Base-by-base conservation (phyloP, 2,329 filamentous ascomycete genomes). In the Xylariaceae sp. region DNA sequence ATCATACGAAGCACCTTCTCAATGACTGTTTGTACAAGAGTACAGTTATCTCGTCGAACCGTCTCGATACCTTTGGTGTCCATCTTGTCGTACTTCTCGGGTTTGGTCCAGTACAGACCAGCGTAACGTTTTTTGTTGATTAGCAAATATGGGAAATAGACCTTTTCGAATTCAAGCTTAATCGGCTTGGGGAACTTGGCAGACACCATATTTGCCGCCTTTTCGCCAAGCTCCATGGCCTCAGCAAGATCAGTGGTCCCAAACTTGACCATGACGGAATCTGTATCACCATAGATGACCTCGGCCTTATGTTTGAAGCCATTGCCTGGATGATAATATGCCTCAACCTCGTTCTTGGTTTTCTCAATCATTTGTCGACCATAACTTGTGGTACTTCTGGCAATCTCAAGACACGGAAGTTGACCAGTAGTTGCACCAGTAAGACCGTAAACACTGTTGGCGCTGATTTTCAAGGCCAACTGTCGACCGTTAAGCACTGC, bases 41-140 rank as follows among this genome's bases (percentile, higher is more conserved):
- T 76, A 64, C 93, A 98, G 64, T 98, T 98, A 67, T 98, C 93
- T 76, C 93, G 79, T 56, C 93, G 85, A 37, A 98, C 94, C 3
- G 93, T 98, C 69, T 98, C 93, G 55, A 98, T 97, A 76, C 93
- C 93, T 67, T 98, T 98, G 49, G 89, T 97, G 68, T 98, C 93
- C 94, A 98, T 98, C 75, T 97, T 98, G 77, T 98, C 94, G 66
- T 86, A 93, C 68, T 95, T 96, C 34, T 92, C 80, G 1, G 92
- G 82, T 55, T 86, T 93, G 5, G 93, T 98, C 91, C 91, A 98
- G 71, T 89, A 97, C 23, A 98, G 70, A n/a, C 93, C 93, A 7
- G 93, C 93, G 61, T 98, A 98, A 53, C 93, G 86, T 75, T 98
- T 98, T 76, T 98, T 98, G 82, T 98, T 98, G 82, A 98, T 98